Evolutionary conservation across 345 rosid species (phyloP).

Genomic region (Pistacia vera): DNA sequence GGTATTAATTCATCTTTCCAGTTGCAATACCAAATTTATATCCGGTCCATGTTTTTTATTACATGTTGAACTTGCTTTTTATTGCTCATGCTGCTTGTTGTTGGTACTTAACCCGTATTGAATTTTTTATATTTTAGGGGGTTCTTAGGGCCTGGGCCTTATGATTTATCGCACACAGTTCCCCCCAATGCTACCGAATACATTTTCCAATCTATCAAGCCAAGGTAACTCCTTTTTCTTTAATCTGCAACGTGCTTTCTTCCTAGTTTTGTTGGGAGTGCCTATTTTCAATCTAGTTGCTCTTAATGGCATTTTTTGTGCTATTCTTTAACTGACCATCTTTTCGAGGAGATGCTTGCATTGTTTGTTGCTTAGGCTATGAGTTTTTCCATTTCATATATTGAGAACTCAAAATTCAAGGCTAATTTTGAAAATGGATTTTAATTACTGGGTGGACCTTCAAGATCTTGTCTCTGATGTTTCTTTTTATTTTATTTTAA

Average conservation of each 20-base stretch:
- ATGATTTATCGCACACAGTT: constrained; percentile 42
- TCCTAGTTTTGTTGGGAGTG: background rate
- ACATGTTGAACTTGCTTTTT: background rate
- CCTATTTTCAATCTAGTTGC: background rate
- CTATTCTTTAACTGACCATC: background rate
- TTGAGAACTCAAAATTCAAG: background rate
- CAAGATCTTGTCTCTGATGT: background rate
- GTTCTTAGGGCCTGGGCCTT: constrained; percentile 37
- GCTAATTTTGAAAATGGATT: background rate
- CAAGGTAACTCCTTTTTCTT: constrained; percentile 41
- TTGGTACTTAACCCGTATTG: constrained; percentile 4
- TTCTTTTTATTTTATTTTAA: background rate
- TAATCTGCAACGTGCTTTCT: background rate
- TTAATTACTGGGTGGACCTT: background rate
- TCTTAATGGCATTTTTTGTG: background rate
- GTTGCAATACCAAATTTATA: background rate
- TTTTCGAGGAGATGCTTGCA: background rate
- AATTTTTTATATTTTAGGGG: constrained; percentile 32
- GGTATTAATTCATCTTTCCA: background rate
- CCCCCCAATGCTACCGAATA: constrained; percentile 64
- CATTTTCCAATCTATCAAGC: constrained; percentile 67
- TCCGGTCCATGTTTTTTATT: constrained; percentile 6
- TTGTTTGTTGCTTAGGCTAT: background rate
- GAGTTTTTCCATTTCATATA: background rate
- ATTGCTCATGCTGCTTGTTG: background rate